Conservation (phyloP, 2,329 filamentous ascomycete species). For the Pseudopyricularia javanii region DNA sequence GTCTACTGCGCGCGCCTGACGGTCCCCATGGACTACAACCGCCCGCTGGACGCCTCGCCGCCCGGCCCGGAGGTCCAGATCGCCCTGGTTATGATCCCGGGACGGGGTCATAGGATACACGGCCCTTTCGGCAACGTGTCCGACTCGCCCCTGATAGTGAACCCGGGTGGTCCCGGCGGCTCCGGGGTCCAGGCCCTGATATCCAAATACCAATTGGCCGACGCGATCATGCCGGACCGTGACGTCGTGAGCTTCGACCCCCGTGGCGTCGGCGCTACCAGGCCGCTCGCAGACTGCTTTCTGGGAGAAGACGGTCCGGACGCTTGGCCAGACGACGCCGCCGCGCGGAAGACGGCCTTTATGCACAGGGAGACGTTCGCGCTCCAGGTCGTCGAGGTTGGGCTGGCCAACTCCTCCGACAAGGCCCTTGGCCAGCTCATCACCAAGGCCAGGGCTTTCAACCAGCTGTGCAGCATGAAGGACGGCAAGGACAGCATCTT, state of each 20-base stretch:
- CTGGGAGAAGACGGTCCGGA: conserved; percentile 5
- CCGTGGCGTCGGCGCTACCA: conserved; percentile 26
- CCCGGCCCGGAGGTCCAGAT: conserved; percentile 21
- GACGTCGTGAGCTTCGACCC: conserved; percentile 37
- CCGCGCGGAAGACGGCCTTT: conserved; percentile 14
- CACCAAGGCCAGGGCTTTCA: conserved; percentile 15
- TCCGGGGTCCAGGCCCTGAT: conserved; percentile 22
- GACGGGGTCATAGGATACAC: conserved; percentile 17
- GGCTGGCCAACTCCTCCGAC: conserved; percentile 21
- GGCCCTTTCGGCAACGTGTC: conserved; percentile 18
- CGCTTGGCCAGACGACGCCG: not conserved
- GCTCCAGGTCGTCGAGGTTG: conserved; percentile 15
- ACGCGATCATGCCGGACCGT: conserved; percentile 23
- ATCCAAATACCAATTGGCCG: conserved; percentile 17
- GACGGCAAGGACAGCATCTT: conserved; percentile 18
- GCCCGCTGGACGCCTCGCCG: conserved; percentile 20
- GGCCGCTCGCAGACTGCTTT: conserved; percentile 26
- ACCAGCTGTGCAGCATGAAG: conserved; percentile 17
- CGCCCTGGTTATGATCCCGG: conserved; percentile 27
- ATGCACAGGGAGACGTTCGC: conserved; percentile 21
- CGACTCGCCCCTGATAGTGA: conserved; percentile 28
- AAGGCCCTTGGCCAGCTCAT: conserved; percentile 16
- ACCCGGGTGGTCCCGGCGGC: conserved; percentile 31
- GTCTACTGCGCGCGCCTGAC: conserved; percentile 27
- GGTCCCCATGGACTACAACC: conserved; percentile 28